phyloP scores from a whole-genome alignment of 352 stramenopile genomes.

The Phytophthora hybrid region DNA sequence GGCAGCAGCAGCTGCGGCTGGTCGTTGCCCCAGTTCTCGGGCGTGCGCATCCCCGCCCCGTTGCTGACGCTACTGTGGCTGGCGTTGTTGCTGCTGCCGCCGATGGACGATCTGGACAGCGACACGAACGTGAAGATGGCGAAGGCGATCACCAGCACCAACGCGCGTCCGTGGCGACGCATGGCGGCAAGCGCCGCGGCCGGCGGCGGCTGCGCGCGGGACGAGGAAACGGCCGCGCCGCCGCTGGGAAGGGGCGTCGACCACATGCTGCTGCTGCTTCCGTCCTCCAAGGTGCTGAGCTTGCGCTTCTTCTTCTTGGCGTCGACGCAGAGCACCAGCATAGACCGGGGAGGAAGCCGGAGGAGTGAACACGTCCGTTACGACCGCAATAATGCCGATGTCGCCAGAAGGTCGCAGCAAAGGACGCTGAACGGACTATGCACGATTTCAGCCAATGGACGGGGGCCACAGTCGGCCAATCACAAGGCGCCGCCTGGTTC shows the following conservation, averaged over 20 bases:
- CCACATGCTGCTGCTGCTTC: conserved; percentile 62
- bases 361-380: conserved; percentile 23
- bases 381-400: conserved; percentile 13
- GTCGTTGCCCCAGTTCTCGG: conserved; percentile 41
- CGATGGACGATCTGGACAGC: conserved; percentile 59
- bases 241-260: conserved; percentile 34
- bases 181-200: conserved; percentile 44
- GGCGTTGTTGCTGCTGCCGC: conserved; percentile 26
- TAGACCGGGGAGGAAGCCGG: conserved; percentile 17
- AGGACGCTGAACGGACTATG: conserved; percentile 29
- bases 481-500: conserved; percentile 10
- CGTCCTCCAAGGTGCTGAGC: conserved; percentile 66
- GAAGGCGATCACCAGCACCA: conserved; percentile 60
- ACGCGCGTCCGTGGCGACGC: conserved; percentile 58
- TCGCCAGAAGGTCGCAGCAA: not conserved
- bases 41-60: conserved; percentile 22
- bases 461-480: not conserved
- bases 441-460: conserved; percentile 28
- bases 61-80: conserved; percentile 20
- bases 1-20: conserved; percentile 25
- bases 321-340: conserved; percentile 49
- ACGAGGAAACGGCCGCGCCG: conserved; percentile 28
- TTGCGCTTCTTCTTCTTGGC: conserved; percentile 83
- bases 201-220: conserved; percentile 39
- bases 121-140: conserved; percentile 68